Percentiles rank a stretch among this genome's conserved stretches.
These are phyloP conservation scores for Sclerotinia nivalis DNA, from an alignment of 2,329 filamentous ascomycete species.

Conservation along the genomic window DNA sequence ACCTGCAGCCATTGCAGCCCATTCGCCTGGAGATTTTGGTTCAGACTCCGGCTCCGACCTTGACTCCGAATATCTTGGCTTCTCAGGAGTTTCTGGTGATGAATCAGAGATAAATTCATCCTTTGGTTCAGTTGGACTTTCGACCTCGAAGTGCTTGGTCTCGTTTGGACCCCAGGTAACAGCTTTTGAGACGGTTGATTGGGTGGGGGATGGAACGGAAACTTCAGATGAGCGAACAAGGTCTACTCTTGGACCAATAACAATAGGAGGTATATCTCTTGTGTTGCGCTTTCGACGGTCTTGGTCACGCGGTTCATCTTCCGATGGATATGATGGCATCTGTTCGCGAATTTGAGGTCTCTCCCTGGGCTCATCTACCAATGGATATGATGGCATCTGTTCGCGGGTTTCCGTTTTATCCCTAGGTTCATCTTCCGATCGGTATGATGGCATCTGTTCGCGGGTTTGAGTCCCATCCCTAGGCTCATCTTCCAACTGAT, in stretches of 20 bases:
- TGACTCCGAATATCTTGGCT: constrained; percentile 28
- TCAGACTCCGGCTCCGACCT: neutral
- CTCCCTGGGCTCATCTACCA: neutral
- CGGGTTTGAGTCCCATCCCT: neutral
- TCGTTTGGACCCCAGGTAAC: constrained; percentile 67
- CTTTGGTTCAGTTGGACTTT: constrained; percentile 52
- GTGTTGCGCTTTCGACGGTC: constrained; percentile 30
- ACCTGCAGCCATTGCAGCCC: constrained; percentile 55
- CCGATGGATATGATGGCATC: neutral
- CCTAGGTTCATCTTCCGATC: neutral
- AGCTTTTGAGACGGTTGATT: constrained; percentile 52
- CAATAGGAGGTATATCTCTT: constrained; percentile 42
- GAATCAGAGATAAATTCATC: constrained; percentile 37
- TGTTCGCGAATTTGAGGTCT: neutral
- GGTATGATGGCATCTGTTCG: neutral
- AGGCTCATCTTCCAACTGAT: neutral
- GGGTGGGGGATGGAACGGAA: constrained; percentile 41
- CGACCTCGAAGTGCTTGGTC: constrained; percentile 63
- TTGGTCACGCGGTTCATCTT: constrained; percentile 8
- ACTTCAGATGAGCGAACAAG: constrained; percentile 36
- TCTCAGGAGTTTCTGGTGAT: constrained; percentile 42
- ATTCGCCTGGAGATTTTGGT: constrained; percentile 40
- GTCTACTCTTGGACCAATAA: constrained; percentile 47
- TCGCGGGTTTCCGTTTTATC: neutral
- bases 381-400: neutral